Base-by-base conservation (phyloP, 768 basidiomycete species). In the Psilocybe tampanensis region DNA sequence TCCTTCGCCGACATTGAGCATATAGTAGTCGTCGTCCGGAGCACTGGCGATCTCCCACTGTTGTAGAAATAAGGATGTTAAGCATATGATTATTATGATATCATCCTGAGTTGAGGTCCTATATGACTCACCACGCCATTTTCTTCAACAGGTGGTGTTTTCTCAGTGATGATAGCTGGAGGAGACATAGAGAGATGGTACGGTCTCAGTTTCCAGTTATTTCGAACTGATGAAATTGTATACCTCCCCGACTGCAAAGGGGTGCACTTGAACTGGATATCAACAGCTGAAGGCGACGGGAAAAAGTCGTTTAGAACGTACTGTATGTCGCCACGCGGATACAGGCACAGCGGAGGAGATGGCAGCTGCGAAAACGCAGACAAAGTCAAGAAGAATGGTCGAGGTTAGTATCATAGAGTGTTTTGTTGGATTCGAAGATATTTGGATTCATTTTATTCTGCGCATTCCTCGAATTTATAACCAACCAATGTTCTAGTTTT, bases 251-350 rank as follows among this genome's bases (percentile, higher is more conserved):
- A 33, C 15, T 44, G 7, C 1, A 55, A 45, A 22, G 26, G 18
- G 15, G 29, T 36, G 45, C 54, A 55, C 54, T 55, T 75, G 45
- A 4, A 34, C 44, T 9, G 12, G 15, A 26, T 26, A n/a, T 15
- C 6, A 39, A 13, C 13, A 5, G 15, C 15, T 15, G n/a, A n/a
- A n/a, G n/a, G n/a, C 36, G 36, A 3, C 12, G 6, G 3, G 36
- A 15, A n/a, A 39, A 13, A 39, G 6, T 15, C 36, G 6, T n/a
- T 39, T 13, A 39, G 12, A 5, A 39, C 36, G 4, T 13, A 39
- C 36, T 13, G 36, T 39, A 13, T 39, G 7, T 5, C 12, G 36
- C 4, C 3, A 39, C 12, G 6, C 12, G 29, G 29, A 4, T n/a
- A 39, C 12, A n/a, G 36, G 36, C n/a, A 15, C 36, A 3, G 36